These are phyloP conservation scores for Alliaria petiolata DNA, from an alignment of 345 rosid species.

Conservation along the genomic window DNA sequence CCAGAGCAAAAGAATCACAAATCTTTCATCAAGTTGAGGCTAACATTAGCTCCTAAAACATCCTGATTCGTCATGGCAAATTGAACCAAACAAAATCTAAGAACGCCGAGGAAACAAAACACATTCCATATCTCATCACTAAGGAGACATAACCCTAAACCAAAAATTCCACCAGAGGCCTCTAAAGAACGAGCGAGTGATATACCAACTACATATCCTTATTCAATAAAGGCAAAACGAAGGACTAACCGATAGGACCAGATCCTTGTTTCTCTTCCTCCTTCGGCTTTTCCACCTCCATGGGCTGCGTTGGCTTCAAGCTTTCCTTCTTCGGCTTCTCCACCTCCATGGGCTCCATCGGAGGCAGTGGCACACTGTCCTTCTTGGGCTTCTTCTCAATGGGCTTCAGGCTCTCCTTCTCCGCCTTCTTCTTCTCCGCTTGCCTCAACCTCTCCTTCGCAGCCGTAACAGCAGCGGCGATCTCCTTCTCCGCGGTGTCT, in stretches of 20 bases:
- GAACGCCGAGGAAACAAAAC: background rate
- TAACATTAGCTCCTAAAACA: background rate
- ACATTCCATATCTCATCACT: background rate
- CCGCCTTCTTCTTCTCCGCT: constrained; percentile 26
- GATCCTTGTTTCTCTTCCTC: constrained; percentile 18
- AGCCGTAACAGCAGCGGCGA: constrained; percentile 40
- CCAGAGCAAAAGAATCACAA: background rate
- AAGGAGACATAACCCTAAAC: background rate
- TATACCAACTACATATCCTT: background rate
- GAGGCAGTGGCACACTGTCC: constrained; percentile 10
- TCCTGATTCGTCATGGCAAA: background rate
- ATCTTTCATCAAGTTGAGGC: background rate
- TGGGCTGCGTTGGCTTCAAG: background rate
- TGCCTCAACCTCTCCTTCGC: constrained; percentile 38
- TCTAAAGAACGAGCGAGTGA: background rate
- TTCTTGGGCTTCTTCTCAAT: constrained; percentile 15
- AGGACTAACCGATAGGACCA: constrained; percentile 1
- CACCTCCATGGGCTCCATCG: constrained; percentile 11
- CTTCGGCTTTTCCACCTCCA: constrained; percentile 23
- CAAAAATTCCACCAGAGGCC: background rate
- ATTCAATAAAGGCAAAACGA: background rate
- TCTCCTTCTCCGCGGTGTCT: constrained; percentile 63
- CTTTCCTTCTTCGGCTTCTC: constrained; percentile 21
- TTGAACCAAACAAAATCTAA: background rate
- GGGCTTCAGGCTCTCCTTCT: constrained; percentile 21